Evolutionary conservation across 257 asterid species (phyloP), one percentile per base, ranked within the genome.

Genomic region (Jasminum sambac): DNA sequence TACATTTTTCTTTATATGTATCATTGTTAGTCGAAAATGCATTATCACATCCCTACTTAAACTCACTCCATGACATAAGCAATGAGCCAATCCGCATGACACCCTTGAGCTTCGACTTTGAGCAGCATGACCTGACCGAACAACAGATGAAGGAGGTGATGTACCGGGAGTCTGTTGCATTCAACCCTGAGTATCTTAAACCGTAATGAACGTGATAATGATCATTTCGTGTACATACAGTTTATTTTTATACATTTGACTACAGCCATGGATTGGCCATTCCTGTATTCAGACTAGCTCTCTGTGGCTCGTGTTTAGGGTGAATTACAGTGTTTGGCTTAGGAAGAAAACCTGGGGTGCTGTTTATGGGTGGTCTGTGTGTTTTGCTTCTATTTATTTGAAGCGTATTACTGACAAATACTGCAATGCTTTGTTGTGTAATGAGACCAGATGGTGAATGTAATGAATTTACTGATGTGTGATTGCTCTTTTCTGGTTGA

Each of bases 101-200:
- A 57, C 98, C 98, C n/a, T 93, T 93, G 71, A 87, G 70, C 90
- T 93, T 93, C 40, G 97, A 93, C 89, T 90, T 93, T 52, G 98
- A 93, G 80, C 95, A 93, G 77, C 97, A 93, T 40, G 95, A 96
- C 1, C 72, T 93, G 90, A 78, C 88, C 6, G 98, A 90, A 78
- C 97, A 93, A 67, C 96, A 93, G 81, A 93, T 93, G 98, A 93
- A 86, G 85, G 98, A 93, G 90, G 88, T 93, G 62, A 93, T 93
- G 34, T 90, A 90, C 78, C 78, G 84, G 80, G 98, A 93, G 83
- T 84, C 97, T 62, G 82, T 93, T 24, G 97, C 97, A 64, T 89
- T 90, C 76, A 93, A 93, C 61, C 97, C 98, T 0, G 96, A 90
- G 70, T 90, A 89, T 81, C 90, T 78, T 84, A 88, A 69, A 64